Evolutionary conservation across 768 basidiomycete species (phyloP).

Genomic region (Baorangia bicolor): DNA sequence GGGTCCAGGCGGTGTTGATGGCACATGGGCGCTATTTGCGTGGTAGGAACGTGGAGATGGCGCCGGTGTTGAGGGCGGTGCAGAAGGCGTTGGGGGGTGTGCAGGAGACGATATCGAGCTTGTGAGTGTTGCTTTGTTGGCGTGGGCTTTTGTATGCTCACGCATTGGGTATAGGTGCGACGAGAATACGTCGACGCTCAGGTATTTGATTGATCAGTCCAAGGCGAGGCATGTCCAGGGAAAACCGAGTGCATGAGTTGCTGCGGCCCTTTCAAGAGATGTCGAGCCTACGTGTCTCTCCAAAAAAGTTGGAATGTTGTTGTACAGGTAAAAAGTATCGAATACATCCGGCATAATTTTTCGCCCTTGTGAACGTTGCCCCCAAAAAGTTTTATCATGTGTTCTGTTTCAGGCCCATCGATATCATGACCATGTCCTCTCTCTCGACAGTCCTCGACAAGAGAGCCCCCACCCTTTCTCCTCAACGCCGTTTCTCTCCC

Average conservation of each 20-base stretch:
- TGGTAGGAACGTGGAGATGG: constrained; percentile 72
- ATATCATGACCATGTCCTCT: not conserved
- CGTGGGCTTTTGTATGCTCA: not conserved
- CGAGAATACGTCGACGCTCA: constrained; percentile 77
- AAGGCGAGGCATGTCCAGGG: constrained; percentile 35
- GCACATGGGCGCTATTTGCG: constrained; percentile 80
- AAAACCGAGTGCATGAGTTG: not conserved
- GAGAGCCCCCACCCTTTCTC: not conserved
- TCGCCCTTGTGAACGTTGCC: not conserved
- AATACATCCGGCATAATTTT: constrained; percentile 21
- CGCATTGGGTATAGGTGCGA: constrained; percentile 61
- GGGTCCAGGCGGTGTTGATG: constrained; percentile 80
- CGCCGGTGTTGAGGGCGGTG: constrained; percentile 75
- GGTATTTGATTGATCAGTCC: constrained; percentile 76
- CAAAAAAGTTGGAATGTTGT: not conserved
- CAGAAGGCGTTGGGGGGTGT: constrained; percentile 81
- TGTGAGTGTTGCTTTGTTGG: constrained; percentile 54
- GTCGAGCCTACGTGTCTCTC: not conserved
- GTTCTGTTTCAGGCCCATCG: not conserved
- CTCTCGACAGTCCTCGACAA: not conserved
- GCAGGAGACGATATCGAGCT: constrained; percentile 71
- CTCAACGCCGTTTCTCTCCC: constrained; percentile 28
- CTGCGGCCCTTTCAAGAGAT: not conserved
- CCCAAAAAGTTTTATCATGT: not conserved
- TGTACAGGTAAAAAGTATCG: constrained; percentile 27